These are phyloP conservation scores for Syzygium malaccense DNA, from an alignment of 441 rosid species.

Conservation along the genomic window DNA sequence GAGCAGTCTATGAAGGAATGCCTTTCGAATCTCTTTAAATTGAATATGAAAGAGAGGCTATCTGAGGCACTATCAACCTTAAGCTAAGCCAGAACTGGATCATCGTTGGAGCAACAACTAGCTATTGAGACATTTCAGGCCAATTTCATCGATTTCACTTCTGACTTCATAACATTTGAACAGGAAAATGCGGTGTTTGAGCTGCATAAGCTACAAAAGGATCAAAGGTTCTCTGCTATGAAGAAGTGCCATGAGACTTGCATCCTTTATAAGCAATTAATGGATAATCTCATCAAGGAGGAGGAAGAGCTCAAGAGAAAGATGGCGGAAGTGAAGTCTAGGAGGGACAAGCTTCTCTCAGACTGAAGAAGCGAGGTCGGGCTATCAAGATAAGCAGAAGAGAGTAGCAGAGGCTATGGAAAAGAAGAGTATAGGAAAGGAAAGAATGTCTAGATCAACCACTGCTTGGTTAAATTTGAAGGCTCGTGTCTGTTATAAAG, in stretches of 20 bases:
- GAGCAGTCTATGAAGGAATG: background rate
- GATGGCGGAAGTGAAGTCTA: background rate
- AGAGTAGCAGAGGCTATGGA: background rate
- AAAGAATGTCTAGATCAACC: background rate
- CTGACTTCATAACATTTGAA: background rate
- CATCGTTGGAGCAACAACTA: background rate
- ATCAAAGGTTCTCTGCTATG: background rate
- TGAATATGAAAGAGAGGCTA: conserved; percentile 1
- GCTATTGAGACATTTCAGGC: background rate
- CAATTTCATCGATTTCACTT: background rate
- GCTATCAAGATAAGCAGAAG: background rate
- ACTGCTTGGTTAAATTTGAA: too few relatives aligned
- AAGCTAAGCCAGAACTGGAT: background rate
- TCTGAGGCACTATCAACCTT: background rate
- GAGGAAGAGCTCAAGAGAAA: background rate
- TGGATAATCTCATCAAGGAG: background rate
- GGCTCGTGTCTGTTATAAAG: too few relatives aligned
- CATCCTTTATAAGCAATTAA: background rate
- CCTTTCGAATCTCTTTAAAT: background rate
- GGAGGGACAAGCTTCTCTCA: background rate
- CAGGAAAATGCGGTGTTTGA: background rate
- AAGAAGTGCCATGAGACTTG: background rate
- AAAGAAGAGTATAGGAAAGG: background rate
- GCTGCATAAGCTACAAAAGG: background rate
- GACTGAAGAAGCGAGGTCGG: background rate